These are phyloP conservation scores for Saururus chinensis DNA, from an alignment of 164 flowering plant genomes.

Conservation along the genomic window DNA sequence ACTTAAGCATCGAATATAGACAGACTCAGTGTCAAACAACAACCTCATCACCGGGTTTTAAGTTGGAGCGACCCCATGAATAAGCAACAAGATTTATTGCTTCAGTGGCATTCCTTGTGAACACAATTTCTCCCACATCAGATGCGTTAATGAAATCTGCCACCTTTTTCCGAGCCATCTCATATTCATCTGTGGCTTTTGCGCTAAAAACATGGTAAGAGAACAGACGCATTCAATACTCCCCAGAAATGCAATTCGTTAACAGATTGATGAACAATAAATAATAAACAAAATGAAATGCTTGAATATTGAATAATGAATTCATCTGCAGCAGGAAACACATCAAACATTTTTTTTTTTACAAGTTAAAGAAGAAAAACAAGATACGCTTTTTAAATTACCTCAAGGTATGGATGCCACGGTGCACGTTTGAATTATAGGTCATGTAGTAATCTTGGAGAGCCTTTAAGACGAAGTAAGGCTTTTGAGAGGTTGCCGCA, in stretches of 20 bases:
- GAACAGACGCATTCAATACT: background rate
- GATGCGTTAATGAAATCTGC: conserved; percentile 76
- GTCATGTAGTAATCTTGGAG: conserved; percentile 55
- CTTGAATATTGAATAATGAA: background rate
- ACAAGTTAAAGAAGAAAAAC: background rate
- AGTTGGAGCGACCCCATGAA: conserved; percentile 80
- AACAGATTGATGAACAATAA: background rate
- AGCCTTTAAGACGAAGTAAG: conserved; percentile 54
- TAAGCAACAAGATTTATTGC: conserved; percentile 92
- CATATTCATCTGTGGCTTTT: conserved; percentile 90
- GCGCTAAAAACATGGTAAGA: conserved; percentile 36
- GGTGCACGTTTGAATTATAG: conserved; percentile 89
- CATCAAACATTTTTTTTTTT: background rate
- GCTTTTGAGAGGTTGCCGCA: conserved; percentile 99
- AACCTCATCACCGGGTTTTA: conserved; percentile 76
- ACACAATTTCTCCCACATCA: conserved; percentile 67
- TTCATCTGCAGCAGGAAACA: background rate
- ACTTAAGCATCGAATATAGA: background rate
- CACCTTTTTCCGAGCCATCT: conserved; percentile 79
- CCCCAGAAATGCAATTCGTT: background rate
- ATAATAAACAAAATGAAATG: background rate
- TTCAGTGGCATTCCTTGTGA: conserved; percentile 93
- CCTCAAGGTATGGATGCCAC: conserved; percentile 90
- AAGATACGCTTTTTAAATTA: conserved; percentile 7
- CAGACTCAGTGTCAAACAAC: background rate